Conservation (phyloP, 1,139 yeast species). For the Taphrina wiesneri region DNA sequence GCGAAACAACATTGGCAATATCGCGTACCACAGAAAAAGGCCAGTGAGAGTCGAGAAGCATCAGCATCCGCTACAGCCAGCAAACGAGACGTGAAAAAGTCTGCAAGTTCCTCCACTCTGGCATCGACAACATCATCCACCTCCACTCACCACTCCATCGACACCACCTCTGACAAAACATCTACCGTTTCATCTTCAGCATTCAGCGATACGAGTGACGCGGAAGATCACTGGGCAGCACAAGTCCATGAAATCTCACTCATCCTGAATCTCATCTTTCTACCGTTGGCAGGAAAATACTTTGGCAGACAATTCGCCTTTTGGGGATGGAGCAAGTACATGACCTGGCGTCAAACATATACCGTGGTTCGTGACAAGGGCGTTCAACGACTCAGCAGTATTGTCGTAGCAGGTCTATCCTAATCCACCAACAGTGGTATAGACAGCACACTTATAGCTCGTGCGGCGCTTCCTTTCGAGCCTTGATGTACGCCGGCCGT, state of each 20-base stretch:
- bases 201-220: background rate
- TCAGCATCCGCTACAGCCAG: background rate
- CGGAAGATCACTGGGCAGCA: slow-evolving; percentile 25
- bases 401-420: slow-evolving; percentile 8
- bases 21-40: background rate
- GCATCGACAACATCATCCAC: background rate
- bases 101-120: background rate
- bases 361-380: slow-evolving; percentile 16
- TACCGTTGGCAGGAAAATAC: slow-evolving; percentile 30
- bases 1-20: background rate
- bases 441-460: slow-evolving; percentile 7
- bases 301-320: slow-evolving; percentile 34
- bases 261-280: slow-evolving; percentile 17
- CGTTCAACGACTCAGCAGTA: slow-evolving; percentile 4
- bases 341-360: slow-evolving; percentile 13
- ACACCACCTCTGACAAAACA: background rate
- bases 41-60: background rate
- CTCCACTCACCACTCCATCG: background rate
- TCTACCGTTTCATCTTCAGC: background rate
- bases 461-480: slow-evolving; percentile 26
- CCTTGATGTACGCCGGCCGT: slow-evolving; percentile 31
- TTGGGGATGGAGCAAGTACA: slow-evolving; percentile 27
- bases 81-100: background rate
- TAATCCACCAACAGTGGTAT: background rate
- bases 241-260: slow-evolving; percentile 20